phyloP scores from a whole-genome alignment of 2,329 filamentous ascomycete species.

The Elsinoe ampelina region DNA sequence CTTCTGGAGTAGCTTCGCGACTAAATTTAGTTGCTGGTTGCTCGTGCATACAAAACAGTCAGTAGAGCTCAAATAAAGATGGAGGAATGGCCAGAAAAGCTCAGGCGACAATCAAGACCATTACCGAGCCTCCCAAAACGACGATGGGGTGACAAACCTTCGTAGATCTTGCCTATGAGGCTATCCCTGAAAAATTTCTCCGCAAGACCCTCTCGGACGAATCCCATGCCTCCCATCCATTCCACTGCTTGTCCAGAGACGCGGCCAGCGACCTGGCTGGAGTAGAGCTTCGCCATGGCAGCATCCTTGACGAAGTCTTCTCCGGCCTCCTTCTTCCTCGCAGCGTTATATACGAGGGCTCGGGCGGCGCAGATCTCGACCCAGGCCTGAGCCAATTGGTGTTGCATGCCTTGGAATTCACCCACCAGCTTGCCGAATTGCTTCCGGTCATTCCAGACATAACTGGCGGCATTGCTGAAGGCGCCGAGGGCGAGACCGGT shows the following conservation, averaged over 20 bases:
- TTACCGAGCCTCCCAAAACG: background rate
- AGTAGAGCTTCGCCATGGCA: slow-evolving; percentile 95
- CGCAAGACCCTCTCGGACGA: slow-evolving; percentile 87
- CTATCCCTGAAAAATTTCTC: slow-evolving; percentile 98
- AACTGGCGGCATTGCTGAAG: slow-evolving; percentile 87
- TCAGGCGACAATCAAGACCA: background rate
- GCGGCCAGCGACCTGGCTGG: slow-evolving; percentile 81
- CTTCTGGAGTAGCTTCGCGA: slow-evolving; percentile 58
- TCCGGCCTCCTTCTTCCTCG: slow-evolving; percentile 95
- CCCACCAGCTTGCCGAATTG: slow-evolving; percentile 92
- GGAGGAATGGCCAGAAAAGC: background rate
- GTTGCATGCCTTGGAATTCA: slow-evolving; percentile 98
- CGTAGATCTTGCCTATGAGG: slow-evolving; percentile 95
- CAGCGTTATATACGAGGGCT: slow-evolving; percentile 88
- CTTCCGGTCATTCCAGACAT: slow-evolving; percentile 96
- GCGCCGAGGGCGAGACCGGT: slow-evolving; percentile 89
- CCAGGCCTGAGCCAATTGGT: slow-evolving; percentile 94
- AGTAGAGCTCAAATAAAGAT: background rate
- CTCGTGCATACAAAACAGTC: slow-evolving; percentile 63
- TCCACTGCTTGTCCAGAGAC: slow-evolving; percentile 83
- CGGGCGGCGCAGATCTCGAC: slow-evolving; percentile 87
- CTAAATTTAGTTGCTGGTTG: slow-evolving; percentile 64
- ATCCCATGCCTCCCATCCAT: slow-evolving; percentile 99
- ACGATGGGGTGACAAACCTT: background rate
- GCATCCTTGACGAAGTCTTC: slow-evolving; percentile 92